These are phyloP conservation scores for Verticillium klebahnii DNA, from an alignment of 2,329 filamentous ascomycete genomes.

Conservation along the genomic window DNA sequence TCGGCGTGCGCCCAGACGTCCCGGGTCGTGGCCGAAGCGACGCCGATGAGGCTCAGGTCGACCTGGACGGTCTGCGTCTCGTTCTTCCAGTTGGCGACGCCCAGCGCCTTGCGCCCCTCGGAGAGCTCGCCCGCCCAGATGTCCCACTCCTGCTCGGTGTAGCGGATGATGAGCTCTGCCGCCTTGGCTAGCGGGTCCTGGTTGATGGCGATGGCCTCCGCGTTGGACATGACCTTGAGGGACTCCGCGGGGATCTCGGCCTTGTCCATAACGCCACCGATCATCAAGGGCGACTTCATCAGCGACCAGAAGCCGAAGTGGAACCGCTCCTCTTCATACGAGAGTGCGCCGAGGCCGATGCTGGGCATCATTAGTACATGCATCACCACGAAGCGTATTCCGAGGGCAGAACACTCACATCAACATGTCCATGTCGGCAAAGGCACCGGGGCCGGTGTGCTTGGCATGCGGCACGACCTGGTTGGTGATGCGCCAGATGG, in stretches of 20 bases:
- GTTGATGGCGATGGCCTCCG: constrained; percentile 52
- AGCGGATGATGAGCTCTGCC: constrained; percentile 42
- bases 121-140: constrained; percentile 46
- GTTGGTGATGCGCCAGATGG: constrained; percentile 47
- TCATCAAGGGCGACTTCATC: constrained; percentile 43
- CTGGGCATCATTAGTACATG: constrained; percentile 15
- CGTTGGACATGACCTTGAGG: constrained; percentile 40
- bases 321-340: constrained; percentile 41
- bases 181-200: constrained; percentile 50
- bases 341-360: constrained; percentile 41
- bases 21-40: constrained; percentile 30
- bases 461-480: constrained; percentile 42
- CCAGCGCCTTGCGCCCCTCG: constrained; percentile 34
- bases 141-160: constrained; percentile 45
- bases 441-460: constrained; percentile 39
- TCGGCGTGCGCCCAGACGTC: constrained; percentile 35
- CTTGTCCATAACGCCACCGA: constrained; percentile 38
- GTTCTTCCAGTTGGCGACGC: constrained; percentile 45
- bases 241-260: constrained; percentile 31
- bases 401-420: constrained; percentile 24
- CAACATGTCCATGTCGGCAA: constrained; percentile 49
- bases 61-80: constrained; percentile 35
- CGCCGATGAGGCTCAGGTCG: constrained; percentile 32
- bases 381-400: no score
- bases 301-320: constrained; percentile 51